Evolutionary conservation across 306 rosid species (phyloP).

Genomic region (Fragaria iinumae): DNA sequence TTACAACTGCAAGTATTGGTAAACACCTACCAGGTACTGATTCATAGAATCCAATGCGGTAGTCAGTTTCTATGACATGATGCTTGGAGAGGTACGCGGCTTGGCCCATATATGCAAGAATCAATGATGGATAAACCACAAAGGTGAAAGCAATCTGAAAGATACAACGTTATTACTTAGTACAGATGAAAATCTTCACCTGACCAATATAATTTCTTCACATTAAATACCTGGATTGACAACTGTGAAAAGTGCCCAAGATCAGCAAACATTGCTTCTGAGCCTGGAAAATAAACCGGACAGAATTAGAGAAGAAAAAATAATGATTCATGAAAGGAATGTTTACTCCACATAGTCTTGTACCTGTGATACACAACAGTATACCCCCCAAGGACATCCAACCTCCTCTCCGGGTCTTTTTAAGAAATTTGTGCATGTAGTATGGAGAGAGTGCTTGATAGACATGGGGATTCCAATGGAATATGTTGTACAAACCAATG

Average conservation of each 20-base stretch:
- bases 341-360: slow-evolving; percentile 18
- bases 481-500: slow-evolving; percentile 77
- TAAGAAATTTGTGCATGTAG: slow-evolving; percentile 86
- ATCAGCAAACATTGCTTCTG: slow-evolving; percentile 98
- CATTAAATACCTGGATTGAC: slow-evolving; percentile 40
- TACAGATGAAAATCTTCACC: neutral
- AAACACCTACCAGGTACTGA: slow-evolving; percentile 83
- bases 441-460: slow-evolving; percentile 91
- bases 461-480: slow-evolving; percentile 86
- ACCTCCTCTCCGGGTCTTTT: slow-evolving; percentile 74
- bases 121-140: slow-evolving; percentile 85
- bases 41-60: slow-evolving; percentile 83
- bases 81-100: slow-evolving; percentile 95
- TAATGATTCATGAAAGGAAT: slow-evolving; percentile 15
- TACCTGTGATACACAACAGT: slow-evolving; percentile 89
- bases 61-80: slow-evolving; percentile 55
- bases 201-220: neutral
- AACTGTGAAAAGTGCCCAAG: slow-evolving; percentile 87
- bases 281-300: slow-evolving; percentile 50
- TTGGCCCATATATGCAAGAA: slow-evolving; percentile 97
- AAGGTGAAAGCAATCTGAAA: slow-evolving; percentile 93
- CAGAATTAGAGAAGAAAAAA: slow-evolving; percentile 29
- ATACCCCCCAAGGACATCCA: slow-evolving; percentile 98
- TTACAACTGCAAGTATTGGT: neutral
- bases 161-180: neutral